Evolutionary conservation across 2,329 filamentous ascomycete genomes (phyloP).

Genomic region (Calonectria fujianensis): DNA sequence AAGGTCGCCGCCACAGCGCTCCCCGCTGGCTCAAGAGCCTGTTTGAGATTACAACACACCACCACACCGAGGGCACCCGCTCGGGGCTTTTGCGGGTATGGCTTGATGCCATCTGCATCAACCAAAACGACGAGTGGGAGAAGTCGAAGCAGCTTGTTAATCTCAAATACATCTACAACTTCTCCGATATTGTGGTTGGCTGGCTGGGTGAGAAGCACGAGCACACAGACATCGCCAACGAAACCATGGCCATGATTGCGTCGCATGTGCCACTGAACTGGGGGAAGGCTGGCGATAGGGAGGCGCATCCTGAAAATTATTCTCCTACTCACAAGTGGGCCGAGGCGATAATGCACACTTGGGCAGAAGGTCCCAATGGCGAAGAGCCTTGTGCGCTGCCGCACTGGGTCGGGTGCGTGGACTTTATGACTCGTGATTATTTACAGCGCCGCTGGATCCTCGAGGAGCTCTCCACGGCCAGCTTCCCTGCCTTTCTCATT

Average conservation of each 20-base stretch:
- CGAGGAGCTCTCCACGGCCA: constrained; percentile 59
- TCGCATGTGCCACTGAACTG: constrained; percentile 57
- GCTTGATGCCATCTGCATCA: constrained; percentile 58
- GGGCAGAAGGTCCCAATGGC: constrained; percentile 47
- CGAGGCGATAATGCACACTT: constrained; percentile 51
- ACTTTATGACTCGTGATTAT: constrained; percentile 58
- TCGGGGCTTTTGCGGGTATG: constrained; percentile 54
- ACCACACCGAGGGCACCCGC: constrained; percentile 33
- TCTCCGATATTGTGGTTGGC: constrained; percentile 58
- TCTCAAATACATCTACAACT: constrained; percentile 56
- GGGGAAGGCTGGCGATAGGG: constrained; percentile 59
- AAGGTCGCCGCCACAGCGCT: constrained; percentile 30
- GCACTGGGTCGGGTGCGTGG: constrained; percentile 50
- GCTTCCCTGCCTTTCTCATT: constrained; percentile 58
- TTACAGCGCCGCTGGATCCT: constrained; percentile 62
- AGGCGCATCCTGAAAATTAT: constrained; percentile 59
- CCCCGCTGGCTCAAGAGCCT: constrained; percentile 45
- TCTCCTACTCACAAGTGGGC: constrained; percentile 58
- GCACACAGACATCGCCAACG: constrained; percentile 54
- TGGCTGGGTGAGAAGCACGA: constrained; percentile 58
- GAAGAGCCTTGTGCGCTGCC: constrained; percentile 50
- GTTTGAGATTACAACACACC: constrained; percentile 14
- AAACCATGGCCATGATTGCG: constrained; percentile 55
- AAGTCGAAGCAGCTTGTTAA: constrained; percentile 54
- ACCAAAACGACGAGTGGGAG: constrained; percentile 54